Base-by-base conservation (phyloP, 139 green algal genomes). In the Chlorella sp. region DNA sequence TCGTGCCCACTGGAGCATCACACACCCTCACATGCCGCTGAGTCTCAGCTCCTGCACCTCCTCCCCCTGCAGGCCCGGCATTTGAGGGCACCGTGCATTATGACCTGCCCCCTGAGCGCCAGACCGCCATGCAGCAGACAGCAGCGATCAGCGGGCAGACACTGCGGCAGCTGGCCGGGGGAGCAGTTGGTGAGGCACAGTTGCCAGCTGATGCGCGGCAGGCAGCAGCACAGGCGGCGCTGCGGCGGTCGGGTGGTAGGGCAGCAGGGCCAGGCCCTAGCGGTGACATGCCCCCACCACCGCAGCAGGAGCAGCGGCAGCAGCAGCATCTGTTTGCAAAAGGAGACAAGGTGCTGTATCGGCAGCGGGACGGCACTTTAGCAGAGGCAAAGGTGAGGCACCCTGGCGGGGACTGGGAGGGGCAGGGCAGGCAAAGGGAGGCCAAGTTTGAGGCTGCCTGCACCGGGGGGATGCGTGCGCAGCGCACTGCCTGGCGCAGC, bases 71-170 rank as follows among this genome's bases (percentile, higher is more conserved):
- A 81, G 78, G 85, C 40, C 83, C 71, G 1, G 86, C 86, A 34
- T 86, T 81, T 40, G 86, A 86, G 32, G 77, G 66, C 39, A 69
- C 3, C 19, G 14, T 92, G 60, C 19, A 71, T 9, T 75, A 81
- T 73, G 66, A 89, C 14, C 83, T 91, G 36, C 86, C 69, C 26
- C 81, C 86, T 61, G 88, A 87, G 34, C 73, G 42, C 37, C n/a
- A 79, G 53, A 89, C 81, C 15, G 89, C 86, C 2, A 94, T 94
- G 92, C 88, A 91, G 24, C 88, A 87, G 7, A 94, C 92, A 18
- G 82, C 88, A 22, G 81, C 39, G 0, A 66, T 61, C n/a, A 92
- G 88, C 39, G 92, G 91, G 19, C 85, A 87, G 40, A 91, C 88
- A 11, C 53, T 93, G 0, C 79, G 92, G 15, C 88, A 92, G 92